Percentiles rank a stretch among this genome's conserved stretches.
These are phyloP conservation scores for Triangularia verruculosa DNA, from an alignment of 2,329 filamentous ascomycete genomes.

Conservation along the genomic window DNA sequence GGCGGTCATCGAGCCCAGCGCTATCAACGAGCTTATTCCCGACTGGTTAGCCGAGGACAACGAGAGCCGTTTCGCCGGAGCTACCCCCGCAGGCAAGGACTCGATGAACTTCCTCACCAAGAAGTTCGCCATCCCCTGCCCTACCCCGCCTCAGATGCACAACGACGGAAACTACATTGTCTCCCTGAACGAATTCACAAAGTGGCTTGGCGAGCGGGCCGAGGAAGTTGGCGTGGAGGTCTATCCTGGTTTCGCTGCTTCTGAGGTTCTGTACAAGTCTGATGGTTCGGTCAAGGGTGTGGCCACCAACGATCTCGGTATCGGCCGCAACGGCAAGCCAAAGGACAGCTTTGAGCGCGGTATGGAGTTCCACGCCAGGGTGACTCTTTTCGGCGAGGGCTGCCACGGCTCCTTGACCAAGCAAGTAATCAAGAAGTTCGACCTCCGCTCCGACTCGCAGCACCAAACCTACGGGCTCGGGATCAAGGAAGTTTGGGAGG, in stretches of 20 bases:
- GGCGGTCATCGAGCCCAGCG: slow-evolving; percentile 87
- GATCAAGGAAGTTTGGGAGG: slow-evolving; percentile 96
- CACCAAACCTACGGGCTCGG: slow-evolving; percentile 94
- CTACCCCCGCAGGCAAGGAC: slow-evolving; percentile 78
- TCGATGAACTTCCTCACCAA: slow-evolving; percentile 94
- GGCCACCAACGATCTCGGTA: slow-evolving; percentile 90
- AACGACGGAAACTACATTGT: slow-evolving; percentile 98
- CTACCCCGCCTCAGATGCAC: slow-evolving; percentile 93
- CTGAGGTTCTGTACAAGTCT: slow-evolving; percentile 80
- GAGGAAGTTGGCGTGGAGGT: slow-evolving; percentile 95
- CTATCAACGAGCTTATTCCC: slow-evolving; percentile 85
- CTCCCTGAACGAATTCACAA: slow-evolving; percentile 89
- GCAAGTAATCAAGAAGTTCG: slow-evolving; percentile 91
- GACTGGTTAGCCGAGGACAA: slow-evolving; percentile 92
- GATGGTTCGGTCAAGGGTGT: slow-evolving; percentile 92
- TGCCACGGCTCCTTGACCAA: slow-evolving; percentile 95
- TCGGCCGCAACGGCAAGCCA: slow-evolving; percentile 75
- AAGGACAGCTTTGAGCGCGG: slow-evolving; percentile 92
- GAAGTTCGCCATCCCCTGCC: slow-evolving; percentile 72
- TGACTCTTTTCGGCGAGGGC: slow-evolving; percentile 90
- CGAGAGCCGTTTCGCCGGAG: slow-evolving; percentile 79
- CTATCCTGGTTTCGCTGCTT: slow-evolving; percentile 92
- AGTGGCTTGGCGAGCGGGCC: slow-evolving; percentile 94
- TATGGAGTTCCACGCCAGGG: slow-evolving; percentile 95
- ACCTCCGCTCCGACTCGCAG: slow-evolving; percentile 82